Evolutionary conservation across 2,329 filamentous ascomycete genomes (phyloP).

Genomic region (Hypoxylon rubiginosum): DNA sequence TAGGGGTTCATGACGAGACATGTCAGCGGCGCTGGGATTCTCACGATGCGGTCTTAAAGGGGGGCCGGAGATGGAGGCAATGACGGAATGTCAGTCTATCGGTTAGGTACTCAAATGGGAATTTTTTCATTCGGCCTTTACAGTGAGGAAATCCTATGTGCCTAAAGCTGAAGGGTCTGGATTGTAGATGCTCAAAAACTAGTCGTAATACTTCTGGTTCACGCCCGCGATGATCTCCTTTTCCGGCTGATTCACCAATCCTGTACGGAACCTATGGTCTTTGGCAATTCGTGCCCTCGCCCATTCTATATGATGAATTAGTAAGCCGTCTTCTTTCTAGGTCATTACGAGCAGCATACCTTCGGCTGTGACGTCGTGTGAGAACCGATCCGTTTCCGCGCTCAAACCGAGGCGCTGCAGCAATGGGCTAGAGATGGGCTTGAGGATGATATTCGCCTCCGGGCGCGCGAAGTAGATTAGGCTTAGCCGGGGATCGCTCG

Average conservation of each 20-base stretch:
- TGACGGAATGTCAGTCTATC: background rate
- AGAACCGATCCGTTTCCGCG: constrained; percentile 39
- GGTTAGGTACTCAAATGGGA: background rate
- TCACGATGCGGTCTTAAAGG: background rate
- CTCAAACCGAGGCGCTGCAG: constrained; percentile 35
- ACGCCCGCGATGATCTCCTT: constrained; percentile 47
- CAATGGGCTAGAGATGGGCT: constrained; percentile 40
- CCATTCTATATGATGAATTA: constrained; percentile 39
- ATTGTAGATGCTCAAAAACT: background rate
- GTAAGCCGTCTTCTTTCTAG: background rate
- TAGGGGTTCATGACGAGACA: background rate
- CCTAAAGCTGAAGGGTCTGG: background rate
- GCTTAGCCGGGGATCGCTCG: constrained; percentile 37
- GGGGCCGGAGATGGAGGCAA: background rate
- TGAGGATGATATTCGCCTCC: constrained; percentile 43
- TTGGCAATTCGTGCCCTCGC: constrained; percentile 46
- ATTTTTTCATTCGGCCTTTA: background rate
- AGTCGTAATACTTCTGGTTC: constrained; percentile 41
- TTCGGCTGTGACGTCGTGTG: constrained; percentile 46
- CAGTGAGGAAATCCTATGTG: background rate
- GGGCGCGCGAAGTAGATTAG: constrained; percentile 47
- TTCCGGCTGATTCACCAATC: constrained; percentile 41
- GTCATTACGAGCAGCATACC: constrained; percentile 26
- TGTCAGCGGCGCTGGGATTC: background rate
- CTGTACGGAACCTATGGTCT: constrained; percentile 45